Base-by-base conservation (phyloP, 257 asterid genomes). In the Nicotiana noctiflora region DNA sequence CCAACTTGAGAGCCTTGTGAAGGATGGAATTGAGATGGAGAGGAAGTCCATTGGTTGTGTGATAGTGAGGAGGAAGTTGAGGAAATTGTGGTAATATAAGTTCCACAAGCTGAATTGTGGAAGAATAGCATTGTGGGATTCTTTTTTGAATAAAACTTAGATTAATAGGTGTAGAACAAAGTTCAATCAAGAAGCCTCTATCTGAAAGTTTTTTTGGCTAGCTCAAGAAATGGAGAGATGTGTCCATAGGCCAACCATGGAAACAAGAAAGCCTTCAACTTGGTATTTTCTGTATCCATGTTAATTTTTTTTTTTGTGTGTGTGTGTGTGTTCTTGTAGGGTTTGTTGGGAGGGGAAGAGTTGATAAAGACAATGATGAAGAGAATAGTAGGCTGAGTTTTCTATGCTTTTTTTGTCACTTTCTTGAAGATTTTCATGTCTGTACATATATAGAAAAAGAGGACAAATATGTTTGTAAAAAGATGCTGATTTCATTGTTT, bases 161-260 rank as follows among this genome's bases (percentile, higher is more conserved):
- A 6, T 86, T 88, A 57, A 87, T 84, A 4, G 81, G 80, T 4
- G 93, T 89, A 0, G 93, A 86, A 63, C 89, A 88, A 21, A 89
- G 56, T 84, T 84, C 75, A 1, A 85, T 81, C 76, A 19, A 25
- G 86, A 86, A 88, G 32, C 83, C 83, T 53, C 83, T 81, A 10
- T 59, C 60, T 25, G 89, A 46, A 25, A 89, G 92, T 27, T 86
- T 87, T 87, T 72, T 86, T 87, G 79, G 91, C 88, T 12, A 89
- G 32, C 83, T 88, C 90, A 5, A 89, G 75, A 77, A 85, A 89
- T 9, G 93, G 93, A 5, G 88, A 79, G 44, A 89, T 88, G 81
- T 89, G 93, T 34, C 93, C 91, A 72, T 86, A 83, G 8, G 77
- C 91, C 81, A 89, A 55, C 90, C 90, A 89, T 13, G 92, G 92